Evolutionary conservation across 225 moss, liverwort and hornwort genomes (phyloP), one percentile per base, ranked within the genome.

Genomic region (Antitrichia curtipendula): DNA sequence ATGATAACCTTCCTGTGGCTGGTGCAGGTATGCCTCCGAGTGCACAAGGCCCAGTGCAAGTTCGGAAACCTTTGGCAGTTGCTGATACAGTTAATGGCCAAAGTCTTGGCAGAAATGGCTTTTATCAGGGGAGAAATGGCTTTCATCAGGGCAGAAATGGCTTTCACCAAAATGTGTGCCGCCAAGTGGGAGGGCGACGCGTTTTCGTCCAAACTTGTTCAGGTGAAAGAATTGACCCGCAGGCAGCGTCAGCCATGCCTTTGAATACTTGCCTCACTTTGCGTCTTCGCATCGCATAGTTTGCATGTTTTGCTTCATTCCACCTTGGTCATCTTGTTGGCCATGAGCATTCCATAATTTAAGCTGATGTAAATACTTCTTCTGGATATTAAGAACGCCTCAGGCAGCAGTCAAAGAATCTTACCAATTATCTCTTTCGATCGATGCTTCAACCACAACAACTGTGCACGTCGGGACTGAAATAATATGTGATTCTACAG

Each of bases 21-120:
- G 57, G 34, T 81, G 83, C 90, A 92, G 93, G 92, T 74, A 98
- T 98, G 97, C 94, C 97, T 93, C 96, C 97, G 86, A 95, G 94
- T 91, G 93, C 95, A 83, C 93, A 94, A 89, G 95, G 98, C 91
- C 96, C 96, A 86, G 96, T 96, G 85, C 98, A 98, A 91, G 93
- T 96, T 84, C 98, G 94, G 89, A 94, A 96, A 80, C 92, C 98
- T 82, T 90, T 98, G 91, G 92, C 96, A 83, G 94, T 98, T 76
- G 89, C 96, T 49, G 98, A 98, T 91, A 89, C 93, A 83, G 94
- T 96, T 47, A 96, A 96, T 89, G 93, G 94, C 87, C 93, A 93
- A 84, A 94, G 95, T 54, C 87, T 92, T 49, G 89, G 93, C 80
- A 89, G 93, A 82, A 90, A 88, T 90, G 88, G 92, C 2, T 78